Conservation (phyloP, 169 alveolate species). For the Plasmodium gonderi region DNA sequence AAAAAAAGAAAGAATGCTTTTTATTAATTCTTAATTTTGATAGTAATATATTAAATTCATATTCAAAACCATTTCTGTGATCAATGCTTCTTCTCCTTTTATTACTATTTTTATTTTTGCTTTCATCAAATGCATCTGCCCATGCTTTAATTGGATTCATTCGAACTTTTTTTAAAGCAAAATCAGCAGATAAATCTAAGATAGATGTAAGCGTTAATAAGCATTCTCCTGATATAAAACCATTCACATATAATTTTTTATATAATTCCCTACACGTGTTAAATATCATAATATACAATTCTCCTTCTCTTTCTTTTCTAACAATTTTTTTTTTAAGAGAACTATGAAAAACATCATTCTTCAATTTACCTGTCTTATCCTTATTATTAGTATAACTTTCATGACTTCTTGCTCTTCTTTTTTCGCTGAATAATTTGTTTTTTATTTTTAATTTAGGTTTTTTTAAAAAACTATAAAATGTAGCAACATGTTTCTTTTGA, state of each 20-base stretch:
- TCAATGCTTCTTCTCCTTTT: slow-evolving; percentile 36
- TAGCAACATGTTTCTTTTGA: slow-evolving; percentile 28
- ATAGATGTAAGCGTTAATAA: slow-evolving; percentile 81
- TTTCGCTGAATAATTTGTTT: slow-evolving; percentile 37
- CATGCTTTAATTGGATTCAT: slow-evolving; percentile 86
- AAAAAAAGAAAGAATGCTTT: slow-evolving; percentile 7
- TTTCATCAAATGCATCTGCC: slow-evolving; percentile 74
- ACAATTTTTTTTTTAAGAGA: slow-evolving; percentile 67
- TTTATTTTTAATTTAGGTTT: slow-evolving; percentile 21
- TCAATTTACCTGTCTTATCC: not conserved
- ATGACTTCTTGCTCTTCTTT: slow-evolving; percentile 72
- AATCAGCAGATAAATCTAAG: slow-evolving; percentile 84
- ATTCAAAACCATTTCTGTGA: slow-evolving; percentile 75
- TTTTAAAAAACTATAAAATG: slow-evolving; percentile 65
- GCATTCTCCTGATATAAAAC: slow-evolving; percentile 86
- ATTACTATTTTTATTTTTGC: slow-evolving; percentile 27
- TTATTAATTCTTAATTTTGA: slow-evolving; percentile 60
- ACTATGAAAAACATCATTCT: slow-evolving; percentile 27
- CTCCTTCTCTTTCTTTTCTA: slow-evolving; percentile 87
- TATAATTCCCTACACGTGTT: slow-evolving; percentile 87
- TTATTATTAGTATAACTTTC: slow-evolving; percentile 54
- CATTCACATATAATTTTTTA: slow-evolving; percentile 82
- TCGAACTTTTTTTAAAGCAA: slow-evolving; percentile 85
- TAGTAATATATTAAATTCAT: slow-evolving; percentile 44
- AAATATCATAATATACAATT: slow-evolving; percentile 87